Evolutionary conservation across 1,139 yeast genomes (phyloP), one percentile per base, ranked within the genome.

Genomic region (Sporopachydermia cereana): DNA sequence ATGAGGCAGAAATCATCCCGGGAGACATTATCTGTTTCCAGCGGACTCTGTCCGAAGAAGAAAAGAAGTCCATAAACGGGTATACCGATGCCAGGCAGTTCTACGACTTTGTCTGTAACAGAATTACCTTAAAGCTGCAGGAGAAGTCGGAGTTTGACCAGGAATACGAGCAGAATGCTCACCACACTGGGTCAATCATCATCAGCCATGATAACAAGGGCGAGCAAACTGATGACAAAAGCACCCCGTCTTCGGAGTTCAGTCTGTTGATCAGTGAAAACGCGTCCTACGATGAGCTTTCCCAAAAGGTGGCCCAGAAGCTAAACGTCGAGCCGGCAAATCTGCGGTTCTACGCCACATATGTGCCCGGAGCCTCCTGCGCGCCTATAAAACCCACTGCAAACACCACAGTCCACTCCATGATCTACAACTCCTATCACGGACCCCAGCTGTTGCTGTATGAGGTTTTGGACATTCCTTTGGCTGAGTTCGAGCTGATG

Each of bases 1-100:
- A 73, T 50, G 73, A 76, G 50, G 69, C 76, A 34, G 96, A 88
- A 57, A 62, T 89, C 34, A 71, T 72, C 17, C 79, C 74, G 52
- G 96, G 96, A 52, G 96, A 88, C 58, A 83, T 89, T 21, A 61
- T 89, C 16, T 69, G 84, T 24, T 72, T 83, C 45, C 81, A 81
- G 48, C 59, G 60, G 39, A 57, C 60, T 3, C 47, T 51, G 1
- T 42, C 54, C 3, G 60, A 53, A 2, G 52, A 50, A 5, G 44
- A 51, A 18, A 43, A 50, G 46, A 53, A 46, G 43, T 49, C 49
- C 43, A 53, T 53, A 50, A 54, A 53, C 21, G 61, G 58, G 3
- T 55, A 50, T 46, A 49, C 55, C 9, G 64, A 67, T 44, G 69
- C 77, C 4, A 64, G 63, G 24, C 74, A 75, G 1, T 80, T 72